Percentiles rank a stretch among this genome's conserved stretches.
phyloP scores from a whole-genome alignment of 108 stramenopile species.

The Nannochloropsis salina region DNA sequence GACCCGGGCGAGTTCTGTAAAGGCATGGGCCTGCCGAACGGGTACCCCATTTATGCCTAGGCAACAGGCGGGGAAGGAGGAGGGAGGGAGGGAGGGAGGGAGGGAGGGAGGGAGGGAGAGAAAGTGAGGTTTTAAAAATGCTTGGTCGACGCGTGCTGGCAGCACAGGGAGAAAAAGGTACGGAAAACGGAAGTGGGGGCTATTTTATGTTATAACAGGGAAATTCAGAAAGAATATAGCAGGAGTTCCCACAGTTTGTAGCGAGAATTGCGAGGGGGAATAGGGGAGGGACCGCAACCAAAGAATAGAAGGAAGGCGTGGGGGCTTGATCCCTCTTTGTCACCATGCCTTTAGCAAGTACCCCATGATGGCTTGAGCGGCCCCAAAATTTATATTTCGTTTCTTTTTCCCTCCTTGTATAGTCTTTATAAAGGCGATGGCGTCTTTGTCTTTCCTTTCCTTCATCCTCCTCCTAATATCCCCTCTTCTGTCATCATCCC shows the following conservation, averaged over 20 bases:
- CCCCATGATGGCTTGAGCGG: too few species aligned
- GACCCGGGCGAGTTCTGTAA: background rate
- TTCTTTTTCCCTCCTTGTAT: background rate
- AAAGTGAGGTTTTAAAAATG: background rate
- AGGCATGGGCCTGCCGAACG: conserved; percentile 4
- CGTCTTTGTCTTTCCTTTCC: background rate
- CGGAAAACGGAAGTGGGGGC: too few species aligned
- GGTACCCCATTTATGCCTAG: background rate
- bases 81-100: background rate
- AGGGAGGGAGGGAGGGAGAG: background rate
- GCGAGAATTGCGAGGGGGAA: too few species aligned
- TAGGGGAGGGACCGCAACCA: too few species aligned
- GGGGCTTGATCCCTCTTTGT: too few species aligned
- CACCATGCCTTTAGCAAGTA: too few species aligned
- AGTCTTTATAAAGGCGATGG: background rate
- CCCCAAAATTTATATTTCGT: background rate
- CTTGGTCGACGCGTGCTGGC: too few species aligned
- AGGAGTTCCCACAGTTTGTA: too few species aligned
- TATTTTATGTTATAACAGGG: too few species aligned
- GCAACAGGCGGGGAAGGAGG: background rate
- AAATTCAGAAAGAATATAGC: too few species aligned
- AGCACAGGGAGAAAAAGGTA: too few species aligned
- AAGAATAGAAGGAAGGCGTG: too few species aligned
- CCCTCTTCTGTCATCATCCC: background rate
- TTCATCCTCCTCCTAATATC: background rate